Percentiles rank a stretch among this genome's conserved stretches.
Conservation (phyloP, 495 filamentous ascomycete genomes). For the Trichoderma virens region DNA sequence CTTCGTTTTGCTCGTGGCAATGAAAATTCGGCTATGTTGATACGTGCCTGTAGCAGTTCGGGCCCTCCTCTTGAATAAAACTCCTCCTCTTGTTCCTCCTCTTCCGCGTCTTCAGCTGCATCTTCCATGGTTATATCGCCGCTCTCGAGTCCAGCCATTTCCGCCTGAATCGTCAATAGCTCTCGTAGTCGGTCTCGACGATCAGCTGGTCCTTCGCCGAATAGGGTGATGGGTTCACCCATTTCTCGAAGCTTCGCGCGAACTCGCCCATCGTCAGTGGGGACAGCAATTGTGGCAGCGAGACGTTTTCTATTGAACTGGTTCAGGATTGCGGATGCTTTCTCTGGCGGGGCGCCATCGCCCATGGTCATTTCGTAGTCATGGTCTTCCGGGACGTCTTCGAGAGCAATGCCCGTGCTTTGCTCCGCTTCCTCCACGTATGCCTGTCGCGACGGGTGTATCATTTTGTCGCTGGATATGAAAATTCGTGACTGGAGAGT, state of each 20-base stretch:
- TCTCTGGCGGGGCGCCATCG: constrained; percentile 75
- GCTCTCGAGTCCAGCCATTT: constrained; percentile 45
- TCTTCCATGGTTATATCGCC: constrained; percentile 59
- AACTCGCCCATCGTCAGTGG: constrained; percentile 87
- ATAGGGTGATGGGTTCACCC: constrained; percentile 87
- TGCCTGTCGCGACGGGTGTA: constrained; percentile 90
- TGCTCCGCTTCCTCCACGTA: constrained; percentile 82
- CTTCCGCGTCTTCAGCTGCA: constrained; percentile 63
- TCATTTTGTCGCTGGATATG: constrained; percentile 34
- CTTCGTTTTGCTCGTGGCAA: constrained; percentile 73
- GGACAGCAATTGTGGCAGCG: constrained; percentile 86
- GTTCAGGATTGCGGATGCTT: constrained; percentile 77
- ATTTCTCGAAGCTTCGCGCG: constrained; percentile 72
- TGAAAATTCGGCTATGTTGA: constrained; percentile 76
- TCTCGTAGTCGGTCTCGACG: constrained; percentile 81
- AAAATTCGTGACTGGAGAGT: neutral
- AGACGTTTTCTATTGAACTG: constrained; percentile 86
- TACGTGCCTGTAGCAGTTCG: constrained; percentile 68
- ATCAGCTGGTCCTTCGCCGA: constrained; percentile 84
- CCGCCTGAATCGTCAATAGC: constrained; percentile 66
- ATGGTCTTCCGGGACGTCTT: constrained; percentile 75
- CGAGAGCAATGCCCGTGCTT: constrained; percentile 73
- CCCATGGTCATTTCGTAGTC: constrained; percentile 69
- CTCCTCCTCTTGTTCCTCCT: constrained; percentile 79
- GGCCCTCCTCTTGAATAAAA: constrained; percentile 82